Base-by-base conservation (phyloP, 2,329 filamentous ascomycete genomes). In the Fragosphaeria purpurea region DNA sequence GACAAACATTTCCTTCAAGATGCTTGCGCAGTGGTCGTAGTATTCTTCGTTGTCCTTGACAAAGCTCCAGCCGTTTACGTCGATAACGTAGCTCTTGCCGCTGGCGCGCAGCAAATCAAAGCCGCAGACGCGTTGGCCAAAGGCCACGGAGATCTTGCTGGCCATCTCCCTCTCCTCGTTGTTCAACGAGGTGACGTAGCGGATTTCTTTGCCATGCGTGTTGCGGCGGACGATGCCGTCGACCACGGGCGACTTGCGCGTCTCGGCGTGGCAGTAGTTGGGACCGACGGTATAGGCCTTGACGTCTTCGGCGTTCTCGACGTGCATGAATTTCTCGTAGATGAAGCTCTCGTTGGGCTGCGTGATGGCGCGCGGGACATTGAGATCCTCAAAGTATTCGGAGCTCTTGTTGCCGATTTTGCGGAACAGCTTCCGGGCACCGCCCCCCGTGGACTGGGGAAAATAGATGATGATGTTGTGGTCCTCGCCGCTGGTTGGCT, bases 321-420 rank as follows among this genome's bases (percentile, higher is more conserved):
- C 90, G 58, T 88, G 83, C 72, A 98, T 84, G 60, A 98, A 98
- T 65, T 95, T 89, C 66, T 98, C 93, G 66, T 97, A 98, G 55
- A 98, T 81, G 71, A 91, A 98, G 65, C 90, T 97, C 61, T 85
- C 82, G 22, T 76, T 76, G 1, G 82, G 79, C 58, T 97, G 88
- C 1, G 85, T 85, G 54, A 97, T 85, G 47, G 84, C 88, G 39
- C 90, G 76, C 9, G 93, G 93, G 13, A 86, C 69, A 12, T 71
- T 79, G 53, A 98, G 76, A 9, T 83, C 82, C 12, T 85, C 78
- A 53, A 96, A 85, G 61, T 85, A 95, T 65, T 98, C 94, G 1
- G 91, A 97, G 66, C 91, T 97, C 70, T 98, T 98, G 75, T 98
- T 98, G 61, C 94, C 94, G 60, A 98, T 87, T 67, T 98, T 98